phyloP scores from a whole-genome alignment of 176 grass and related monocot genomes.

The Aegilops sharonensis region DNA sequence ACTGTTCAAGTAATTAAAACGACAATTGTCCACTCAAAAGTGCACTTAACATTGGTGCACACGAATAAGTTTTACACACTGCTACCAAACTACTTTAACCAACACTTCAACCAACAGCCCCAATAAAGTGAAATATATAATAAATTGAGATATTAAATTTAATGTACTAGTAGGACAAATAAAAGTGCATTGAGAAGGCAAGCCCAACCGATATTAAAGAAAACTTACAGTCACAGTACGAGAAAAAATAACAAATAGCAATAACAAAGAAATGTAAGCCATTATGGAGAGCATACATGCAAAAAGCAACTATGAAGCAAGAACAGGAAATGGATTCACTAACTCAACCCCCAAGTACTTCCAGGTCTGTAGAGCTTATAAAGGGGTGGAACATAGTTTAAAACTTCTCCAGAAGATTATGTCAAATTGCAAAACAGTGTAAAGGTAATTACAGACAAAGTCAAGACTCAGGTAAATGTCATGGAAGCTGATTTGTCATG shows the following conservation, averaged over 20 bases:
- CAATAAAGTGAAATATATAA: neutral
- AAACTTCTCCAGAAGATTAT: neutral
- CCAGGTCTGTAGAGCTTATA: neutral
- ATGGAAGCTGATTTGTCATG: neutral
- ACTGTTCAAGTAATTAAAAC: neutral
- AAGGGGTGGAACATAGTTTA: too few relatives aligned
- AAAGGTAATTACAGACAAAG: neutral
- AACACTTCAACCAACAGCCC: neutral
- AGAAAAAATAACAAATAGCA: neutral
- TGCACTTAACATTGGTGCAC: too few relatives aligned
- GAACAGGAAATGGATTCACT: neutral
- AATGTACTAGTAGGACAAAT: neutral
- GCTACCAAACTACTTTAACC: neutral
- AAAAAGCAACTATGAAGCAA: neutral
- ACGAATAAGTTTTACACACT: too few relatives aligned
- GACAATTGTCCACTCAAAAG: neutral
- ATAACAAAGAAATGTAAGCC: neutral
- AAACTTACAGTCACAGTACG: neutral
- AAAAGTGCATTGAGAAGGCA: neutral
- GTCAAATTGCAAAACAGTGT: neutral
- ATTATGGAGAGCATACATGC: neutral
- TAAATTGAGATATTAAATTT: neutral
- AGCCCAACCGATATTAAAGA: neutral
- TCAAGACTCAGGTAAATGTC: neutral
- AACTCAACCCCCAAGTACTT: too few relatives aligned